Evolutionary conservation across 768 basidiomycete genomes (phyloP).

Genomic region (Stropharia rugosoannulata): DNA sequence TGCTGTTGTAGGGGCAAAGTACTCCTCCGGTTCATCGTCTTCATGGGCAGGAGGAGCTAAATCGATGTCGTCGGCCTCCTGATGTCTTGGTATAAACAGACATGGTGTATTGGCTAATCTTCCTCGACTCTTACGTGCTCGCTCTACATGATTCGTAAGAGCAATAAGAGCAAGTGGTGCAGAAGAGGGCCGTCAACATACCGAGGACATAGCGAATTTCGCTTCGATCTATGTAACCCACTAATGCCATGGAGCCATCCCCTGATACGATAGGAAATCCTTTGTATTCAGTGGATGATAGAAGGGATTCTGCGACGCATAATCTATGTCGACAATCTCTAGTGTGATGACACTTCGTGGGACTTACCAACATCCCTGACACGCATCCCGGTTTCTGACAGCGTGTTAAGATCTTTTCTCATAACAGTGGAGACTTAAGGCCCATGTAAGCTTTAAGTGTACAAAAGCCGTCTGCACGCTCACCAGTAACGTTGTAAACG

Average conservation of each 20-base stretch:
- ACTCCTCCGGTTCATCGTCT: constrained; percentile 58
- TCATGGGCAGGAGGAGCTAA: constrained; percentile 62
- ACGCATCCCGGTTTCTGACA: constrained; percentile 74
- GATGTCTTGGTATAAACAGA: constrained; percentile 59
- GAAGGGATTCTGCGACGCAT: constrained; percentile 54
- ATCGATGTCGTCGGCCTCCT: constrained; percentile 51
- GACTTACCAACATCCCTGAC: constrained; percentile 77
- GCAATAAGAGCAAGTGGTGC: background rate
- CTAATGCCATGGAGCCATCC: constrained; percentile 56
- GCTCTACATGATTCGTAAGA: constrained; percentile 46
- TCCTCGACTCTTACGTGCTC: constrained; percentile 62
- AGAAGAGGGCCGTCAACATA: constrained; percentile 27
- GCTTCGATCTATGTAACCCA: constrained; percentile 87
- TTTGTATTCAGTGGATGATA: constrained; percentile 75
- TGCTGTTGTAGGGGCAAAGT: constrained; percentile 59
- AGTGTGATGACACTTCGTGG: background rate
- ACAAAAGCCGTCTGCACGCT: constrained; percentile 18
- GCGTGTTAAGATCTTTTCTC: constrained; percentile 73
- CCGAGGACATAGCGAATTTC: constrained; percentile 88
- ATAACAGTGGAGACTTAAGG: constrained; percentile 83
- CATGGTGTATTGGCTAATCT: constrained; percentile 68
- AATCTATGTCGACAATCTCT: constrained; percentile 8
- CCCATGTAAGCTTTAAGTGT: constrained; percentile 4
- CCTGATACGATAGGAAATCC: constrained; percentile 88
- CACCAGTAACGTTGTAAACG: constrained; percentile 88